Conservation (phyloP, 257 asterid genomes). For the Solanum paucissectum region DNA sequence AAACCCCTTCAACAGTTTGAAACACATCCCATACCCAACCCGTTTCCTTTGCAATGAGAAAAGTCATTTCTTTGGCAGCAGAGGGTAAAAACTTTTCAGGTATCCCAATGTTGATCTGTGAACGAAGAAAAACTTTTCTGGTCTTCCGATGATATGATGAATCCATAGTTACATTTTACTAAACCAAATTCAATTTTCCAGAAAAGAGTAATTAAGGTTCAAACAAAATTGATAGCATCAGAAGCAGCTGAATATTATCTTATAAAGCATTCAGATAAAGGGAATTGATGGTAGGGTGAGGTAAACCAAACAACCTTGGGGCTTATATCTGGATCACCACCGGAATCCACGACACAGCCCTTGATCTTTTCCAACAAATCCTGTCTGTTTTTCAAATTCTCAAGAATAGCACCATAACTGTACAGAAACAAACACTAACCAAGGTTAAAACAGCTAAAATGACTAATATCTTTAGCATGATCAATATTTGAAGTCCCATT, state of each 20-base stretch:
- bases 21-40: not conserved
- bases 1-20: not conserved
- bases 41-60: not conserved
- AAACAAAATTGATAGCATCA: not conserved
- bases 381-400: slow-evolving; percentile 36
- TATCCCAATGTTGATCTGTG: not conserved
- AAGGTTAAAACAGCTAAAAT: not conserved
- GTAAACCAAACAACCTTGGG: slow-evolving; percentile 50
- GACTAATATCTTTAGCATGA: not conserved
- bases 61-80: not conserved
- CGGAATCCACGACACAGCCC: slow-evolving; percentile 87
- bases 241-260: not conserved
- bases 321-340: slow-evolving; percentile 76
- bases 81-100: not conserved
- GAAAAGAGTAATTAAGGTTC: not conserved
- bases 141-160: not conserved
- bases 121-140: not conserved
- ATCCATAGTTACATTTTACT: not conserved
- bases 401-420: slow-evolving; percentile 84
- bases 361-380: slow-evolving; percentile 56
- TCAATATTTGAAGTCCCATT: not conserved
- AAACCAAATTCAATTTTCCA: not conserved
- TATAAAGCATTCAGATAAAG: not conserved
- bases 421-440: not conserved
- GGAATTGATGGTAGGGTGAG: not conserved